Conservation (phyloP, 1,284 basidiomycete genomes). For the Irpex sp. region DNA sequence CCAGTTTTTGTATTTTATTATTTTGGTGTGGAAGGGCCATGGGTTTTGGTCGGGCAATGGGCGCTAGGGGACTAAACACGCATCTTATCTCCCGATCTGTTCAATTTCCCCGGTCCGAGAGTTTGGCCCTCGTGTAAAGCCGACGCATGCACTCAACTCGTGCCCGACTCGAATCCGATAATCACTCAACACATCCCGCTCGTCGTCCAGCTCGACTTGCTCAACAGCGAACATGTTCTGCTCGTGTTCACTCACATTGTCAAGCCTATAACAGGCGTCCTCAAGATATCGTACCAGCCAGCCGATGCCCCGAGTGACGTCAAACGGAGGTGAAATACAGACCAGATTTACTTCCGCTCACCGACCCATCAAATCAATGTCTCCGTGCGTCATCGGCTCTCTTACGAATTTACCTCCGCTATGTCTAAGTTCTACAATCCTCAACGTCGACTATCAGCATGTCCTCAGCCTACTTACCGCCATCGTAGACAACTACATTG, state of each 20-base stretch:
- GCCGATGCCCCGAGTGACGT: slow-evolving; percentile 8
- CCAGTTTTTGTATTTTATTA: not conserved
- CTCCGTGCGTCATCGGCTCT: not conserved
- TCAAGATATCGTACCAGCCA: slow-evolving; percentile 3
- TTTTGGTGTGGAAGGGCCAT: not conserved
- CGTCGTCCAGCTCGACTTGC: not conserved
- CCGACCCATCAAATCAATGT: not conserved
- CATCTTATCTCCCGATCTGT: slow-evolving; percentile 14
- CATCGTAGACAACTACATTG: not conserved
- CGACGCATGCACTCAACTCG: slow-evolving; percentile 4
- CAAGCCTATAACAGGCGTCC: not conserved
- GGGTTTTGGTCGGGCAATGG: not conserved
- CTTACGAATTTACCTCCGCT: not conserved
- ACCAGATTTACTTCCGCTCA: slow-evolving; percentile 11
- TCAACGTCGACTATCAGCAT: no score
- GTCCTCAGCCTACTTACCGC: no score
- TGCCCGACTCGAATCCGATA: not conserved
- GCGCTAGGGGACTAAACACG: not conserved
- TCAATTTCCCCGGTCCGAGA: slow-evolving; percentile 9
- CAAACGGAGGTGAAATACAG: not conserved
- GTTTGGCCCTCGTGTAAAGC: slow-evolving; percentile 8
- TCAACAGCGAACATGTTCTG: not conserved
- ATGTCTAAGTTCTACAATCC: not conserved
- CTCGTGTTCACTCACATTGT: not conserved
- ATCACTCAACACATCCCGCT: not conserved